Evolutionary conservation across 495 filamentous ascomycete genomes (phyloP).

Genomic region (Lophiotrema nucula): DNA sequence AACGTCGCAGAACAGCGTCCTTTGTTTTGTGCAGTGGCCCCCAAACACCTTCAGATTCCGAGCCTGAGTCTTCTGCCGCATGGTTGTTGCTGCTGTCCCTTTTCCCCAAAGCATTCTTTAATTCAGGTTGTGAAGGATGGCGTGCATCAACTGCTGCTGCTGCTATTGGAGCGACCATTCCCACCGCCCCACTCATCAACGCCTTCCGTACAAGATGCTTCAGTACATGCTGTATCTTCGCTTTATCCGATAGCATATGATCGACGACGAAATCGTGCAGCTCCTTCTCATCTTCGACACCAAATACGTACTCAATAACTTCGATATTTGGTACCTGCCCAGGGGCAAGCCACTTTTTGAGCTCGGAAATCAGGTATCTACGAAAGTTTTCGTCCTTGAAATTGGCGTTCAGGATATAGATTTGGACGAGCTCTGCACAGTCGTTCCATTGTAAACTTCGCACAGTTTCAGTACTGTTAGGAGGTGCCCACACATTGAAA

Average conservation of each 20-base stretch:
- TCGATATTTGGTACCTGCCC: not conserved
- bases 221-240: not conserved
- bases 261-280: not conserved
- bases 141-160: not conserved
- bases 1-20: too few species aligned
- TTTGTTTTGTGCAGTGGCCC: too few species aligned
- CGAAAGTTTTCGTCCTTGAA: not conserved
- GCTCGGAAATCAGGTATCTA: not conserved
- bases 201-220: not conserved
- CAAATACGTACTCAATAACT: conserved; percentile 1
- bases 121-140: too few species aligned
- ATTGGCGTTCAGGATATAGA: not conserved
- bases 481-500: not conserved
- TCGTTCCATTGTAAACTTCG: not conserved
- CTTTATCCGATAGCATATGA: not conserved
- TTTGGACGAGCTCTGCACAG: not conserved
- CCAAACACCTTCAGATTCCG: too few species aligned
- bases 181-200: not conserved
- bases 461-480: not conserved
- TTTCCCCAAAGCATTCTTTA: too few species aligned
- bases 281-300: not conserved
- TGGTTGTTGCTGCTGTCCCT: too few species aligned
- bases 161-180: not conserved
- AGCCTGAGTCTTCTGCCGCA: too few species aligned
- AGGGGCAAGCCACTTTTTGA: conserved; percentile 1